phyloP scores from a whole-genome alignment of 495 filamentous ascomycete species.

The Aspergillus bridgeri region DNA sequence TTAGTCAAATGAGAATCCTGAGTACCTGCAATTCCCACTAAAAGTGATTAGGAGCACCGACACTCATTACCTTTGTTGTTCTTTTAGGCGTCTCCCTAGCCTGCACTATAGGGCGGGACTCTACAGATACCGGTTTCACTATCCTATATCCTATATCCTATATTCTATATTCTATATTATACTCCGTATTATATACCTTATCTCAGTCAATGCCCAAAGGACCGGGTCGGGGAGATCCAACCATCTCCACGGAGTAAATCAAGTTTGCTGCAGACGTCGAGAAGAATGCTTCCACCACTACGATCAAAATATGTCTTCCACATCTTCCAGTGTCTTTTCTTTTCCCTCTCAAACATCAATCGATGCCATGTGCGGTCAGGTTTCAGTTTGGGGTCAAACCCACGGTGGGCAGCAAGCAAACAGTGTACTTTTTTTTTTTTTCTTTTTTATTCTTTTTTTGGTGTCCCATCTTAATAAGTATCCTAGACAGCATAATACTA shows the following conservation, averaged over 20 bases:
- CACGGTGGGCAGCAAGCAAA: conserved; percentile 2
- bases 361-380: conserved; percentile 1
- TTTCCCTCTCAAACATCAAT: background rate
- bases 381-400: conserved; percentile 4
- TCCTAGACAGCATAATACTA: background rate
- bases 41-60: background rate
- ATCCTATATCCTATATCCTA: background rate
- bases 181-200: background rate
- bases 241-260: background rate
- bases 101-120: no score
- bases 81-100: background rate
- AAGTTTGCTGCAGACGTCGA: no score
- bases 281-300: no score
- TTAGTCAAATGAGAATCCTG: no score
- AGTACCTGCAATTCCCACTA: no score
- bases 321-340: background rate
- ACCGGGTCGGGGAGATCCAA: background rate
- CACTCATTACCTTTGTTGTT: background rate
- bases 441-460: no score
- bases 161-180: background rate
- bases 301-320: no score
- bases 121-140: no score
- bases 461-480: no score
- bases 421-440: background rate
- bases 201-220: background rate